phyloP scores from a whole-genome alignment of 495 filamentous ascomycete species.

The Penicillium riverlandense region DNA sequence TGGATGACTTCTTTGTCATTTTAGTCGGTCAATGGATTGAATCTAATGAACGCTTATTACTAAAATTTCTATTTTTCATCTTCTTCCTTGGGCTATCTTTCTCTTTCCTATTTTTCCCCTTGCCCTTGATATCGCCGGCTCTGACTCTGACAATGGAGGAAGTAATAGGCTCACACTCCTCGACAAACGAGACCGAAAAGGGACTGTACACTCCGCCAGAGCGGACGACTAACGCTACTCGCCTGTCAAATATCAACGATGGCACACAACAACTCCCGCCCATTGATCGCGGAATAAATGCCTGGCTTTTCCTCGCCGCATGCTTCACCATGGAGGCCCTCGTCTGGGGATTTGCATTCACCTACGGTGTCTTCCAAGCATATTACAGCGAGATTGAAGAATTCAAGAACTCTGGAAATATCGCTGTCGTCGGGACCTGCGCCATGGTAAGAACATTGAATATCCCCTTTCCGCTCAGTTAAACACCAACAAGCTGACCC shows the following conservation, averaged over 20 bases:
- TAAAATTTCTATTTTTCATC: too few relatives aligned
- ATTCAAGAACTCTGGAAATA: constrained; percentile 20
- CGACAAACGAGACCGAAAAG: too few relatives aligned
- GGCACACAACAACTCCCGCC: constrained; percentile 30
- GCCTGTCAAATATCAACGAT: neutral
- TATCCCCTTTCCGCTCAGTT: neutral
- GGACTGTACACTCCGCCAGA: too few relatives aligned
- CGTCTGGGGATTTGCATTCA: constrained; percentile 48
- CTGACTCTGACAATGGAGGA: too few relatives aligned
- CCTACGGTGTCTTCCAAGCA: constrained; percentile 37
- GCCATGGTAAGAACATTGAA: constrained; percentile 5
- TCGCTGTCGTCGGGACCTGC: constrained; percentile 10
- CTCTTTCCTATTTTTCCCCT: too few relatives aligned
- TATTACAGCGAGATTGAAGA: constrained; percentile 16
- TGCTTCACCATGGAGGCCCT: constrained; percentile 55
- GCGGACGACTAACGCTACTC: too few relatives aligned
- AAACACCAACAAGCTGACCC: neutral
- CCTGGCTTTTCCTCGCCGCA: constrained; percentile 54
- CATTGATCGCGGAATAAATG: constrained; percentile 50
- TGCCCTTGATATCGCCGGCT: too few relatives aligned
- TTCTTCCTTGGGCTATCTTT: too few relatives aligned
- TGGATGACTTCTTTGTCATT: too few relatives aligned
- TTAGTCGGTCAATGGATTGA: too few relatives aligned
- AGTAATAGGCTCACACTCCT: too few relatives aligned
- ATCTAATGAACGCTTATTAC: too few relatives aligned